Evolutionary conservation across 495 filamentous ascomycete species (phyloP), one percentile per base, ranked within the genome.

Genomic region (Talaromyces wortmannii): DNA sequence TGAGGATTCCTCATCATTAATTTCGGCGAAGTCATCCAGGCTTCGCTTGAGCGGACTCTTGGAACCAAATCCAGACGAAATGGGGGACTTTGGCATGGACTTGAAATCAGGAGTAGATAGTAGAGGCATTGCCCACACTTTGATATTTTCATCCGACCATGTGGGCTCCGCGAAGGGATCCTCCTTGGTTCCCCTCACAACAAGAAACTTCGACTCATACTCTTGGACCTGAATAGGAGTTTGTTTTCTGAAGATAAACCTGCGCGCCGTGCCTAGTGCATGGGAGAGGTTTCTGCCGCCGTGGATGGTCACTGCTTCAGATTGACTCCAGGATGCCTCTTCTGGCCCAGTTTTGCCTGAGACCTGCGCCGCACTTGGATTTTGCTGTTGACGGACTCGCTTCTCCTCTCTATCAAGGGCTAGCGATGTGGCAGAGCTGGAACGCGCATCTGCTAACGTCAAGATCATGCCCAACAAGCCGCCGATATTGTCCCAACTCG

Each of bases 241-340:
- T 0, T 86, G 84, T 62, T 86, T 89, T 29, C 94, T 77, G 63
- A 97, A 92, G n/a, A 98, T 79, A 67, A 96, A 97, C 31, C 83
- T 71, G 42, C 94, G 79, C n/a, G 88, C 83, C 0, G 89, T 88
- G 31, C 91, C 92, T 42, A 98, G 63, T 1, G 81, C 79, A 61
- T 97, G 88, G 29, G 80, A 77, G 45, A 96, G 61, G 66, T 96
- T 96, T 53, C 78, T 77, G 6, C 85, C 79, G 7, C 91, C 91
- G 63, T 92, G 86, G 10, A 98, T 68, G n/a, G 78, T 83, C 55
- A 97, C 57, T 29, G 53, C 65, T 13, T 40, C n/a, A 46, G 17
- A 15, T 46, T 15, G 11, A 2, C 2, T 23, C 44, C 23, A 23
- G 23, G 62, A 62, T 12, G 61, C 54, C 16, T 52, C 52, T 57